phyloP scores from a whole-genome alignment of 1,284 basidiomycete species.

The Boletus subluridellus region DNA sequence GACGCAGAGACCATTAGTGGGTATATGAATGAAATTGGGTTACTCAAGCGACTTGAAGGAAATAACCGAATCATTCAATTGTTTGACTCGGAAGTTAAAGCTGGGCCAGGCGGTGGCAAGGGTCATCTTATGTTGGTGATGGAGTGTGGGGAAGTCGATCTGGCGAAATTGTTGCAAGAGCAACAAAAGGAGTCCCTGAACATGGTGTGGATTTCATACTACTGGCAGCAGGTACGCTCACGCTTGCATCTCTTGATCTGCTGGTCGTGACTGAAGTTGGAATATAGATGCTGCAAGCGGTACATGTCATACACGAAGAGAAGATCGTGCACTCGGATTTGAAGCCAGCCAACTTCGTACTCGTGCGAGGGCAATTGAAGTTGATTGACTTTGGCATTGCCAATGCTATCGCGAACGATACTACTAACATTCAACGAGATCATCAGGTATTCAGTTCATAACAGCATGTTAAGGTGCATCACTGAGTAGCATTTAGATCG shows the following conservation, averaged over 20 bases:
- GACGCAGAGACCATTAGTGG: conserved; percentile 83
- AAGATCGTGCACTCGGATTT: conserved; percentile 96
- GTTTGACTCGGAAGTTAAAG: conserved; percentile 79
- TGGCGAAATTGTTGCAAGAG: conserved; percentile 78
- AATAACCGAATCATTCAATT: conserved; percentile 87
- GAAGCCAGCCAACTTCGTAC: conserved; percentile 94
- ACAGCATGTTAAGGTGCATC: background rate
- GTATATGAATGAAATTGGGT: conserved; percentile 92
- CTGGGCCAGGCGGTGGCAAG: conserved; percentile 60
- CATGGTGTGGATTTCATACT: conserved; percentile 89
- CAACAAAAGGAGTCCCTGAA: conserved; percentile 79
- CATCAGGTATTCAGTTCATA: conserved; percentile 61
- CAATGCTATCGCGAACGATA: conserved; percentile 95
- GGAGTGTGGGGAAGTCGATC: conserved; percentile 91
- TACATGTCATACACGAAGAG: conserved; percentile 92
- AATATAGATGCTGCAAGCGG: conserved; percentile 87
- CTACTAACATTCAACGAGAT: conserved; percentile 93
- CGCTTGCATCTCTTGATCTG: background rate
- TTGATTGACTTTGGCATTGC: conserved; percentile 97
- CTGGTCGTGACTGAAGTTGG: background rate
- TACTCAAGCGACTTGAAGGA: conserved; percentile 82
- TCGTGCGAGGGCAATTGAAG: conserved; percentile 90
- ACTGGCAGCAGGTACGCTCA: conserved; percentile 83
- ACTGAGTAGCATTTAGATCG: conserved; percentile 54
- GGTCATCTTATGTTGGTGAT: conserved; percentile 78